Percentiles rank a stretch among this genome's conserved stretches.
Evolutionary conservation across 1,284 basidiomycete genomes (phyloP).

Genomic region (Apiotrichum domesticum): DNA sequence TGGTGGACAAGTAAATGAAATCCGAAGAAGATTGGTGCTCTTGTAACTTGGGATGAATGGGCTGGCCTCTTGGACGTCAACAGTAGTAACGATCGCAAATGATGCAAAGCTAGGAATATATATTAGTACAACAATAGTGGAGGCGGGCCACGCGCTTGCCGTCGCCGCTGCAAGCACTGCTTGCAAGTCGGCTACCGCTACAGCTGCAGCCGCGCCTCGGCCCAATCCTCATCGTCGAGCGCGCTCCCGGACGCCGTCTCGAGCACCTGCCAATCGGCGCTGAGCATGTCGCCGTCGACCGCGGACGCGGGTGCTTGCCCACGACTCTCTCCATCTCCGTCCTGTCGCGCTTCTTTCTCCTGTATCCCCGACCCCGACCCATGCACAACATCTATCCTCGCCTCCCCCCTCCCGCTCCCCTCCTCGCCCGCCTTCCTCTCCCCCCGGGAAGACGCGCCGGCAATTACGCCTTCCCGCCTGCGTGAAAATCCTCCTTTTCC

Average conservation of each 20-base stretch:
- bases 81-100: too few species aligned
- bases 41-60: too few species aligned
- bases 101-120: too few species aligned
- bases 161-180: too few species aligned
- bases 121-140: too few species aligned
- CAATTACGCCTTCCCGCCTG: conserved; percentile 27
- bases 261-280: conserved; percentile 14
- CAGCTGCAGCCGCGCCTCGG: conserved; percentile 8
- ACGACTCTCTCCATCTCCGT: not conserved
- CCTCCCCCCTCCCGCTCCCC: not conserved
- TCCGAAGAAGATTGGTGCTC: too few species aligned
- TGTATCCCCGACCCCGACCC: not conserved
- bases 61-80: too few species aligned
- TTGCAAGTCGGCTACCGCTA: not conserved
- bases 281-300: not conserved
- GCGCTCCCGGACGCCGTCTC: conserved; percentile 4
- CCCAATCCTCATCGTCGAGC: conserved; percentile 18
- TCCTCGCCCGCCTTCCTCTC: not conserved
- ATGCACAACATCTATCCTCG: not conserved
- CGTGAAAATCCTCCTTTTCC: conserved; percentile 30
- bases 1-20: too few species aligned
- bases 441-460: conserved; percentile 9
- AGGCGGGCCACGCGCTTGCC: too few species aligned
- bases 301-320: too few species aligned
- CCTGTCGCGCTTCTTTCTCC: not conserved